Base-by-base conservation (phyloP, 2,329 filamentous ascomycete genomes). In the Periconia sp. region DNA sequence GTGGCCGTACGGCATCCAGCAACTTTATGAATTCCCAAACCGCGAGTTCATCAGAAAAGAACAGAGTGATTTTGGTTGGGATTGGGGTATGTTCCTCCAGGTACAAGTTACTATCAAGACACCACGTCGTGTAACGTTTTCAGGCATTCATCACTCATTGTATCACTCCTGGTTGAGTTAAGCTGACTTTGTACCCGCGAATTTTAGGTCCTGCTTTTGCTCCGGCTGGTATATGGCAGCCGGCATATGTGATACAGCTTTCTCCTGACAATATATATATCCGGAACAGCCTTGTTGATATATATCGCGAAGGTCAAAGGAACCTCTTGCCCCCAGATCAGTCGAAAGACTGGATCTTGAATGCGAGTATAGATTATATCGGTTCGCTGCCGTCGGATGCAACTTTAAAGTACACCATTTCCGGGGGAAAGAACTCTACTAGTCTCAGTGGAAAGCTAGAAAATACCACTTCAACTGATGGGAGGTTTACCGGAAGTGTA, bases 11-110 rank as follows among this genome's bases (percentile, higher is more conserved):
- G 73, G 70, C 9, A 75, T 84, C 3, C 74, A 84, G 57, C 68
- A 74, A 15, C 45, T 75, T 0, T 83, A 77, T 52, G 82, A 85
- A 56, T 83, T 82, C 46, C 65, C 74, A 0, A 81, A 84, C 53
- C 75, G 81, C 7, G 77, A 80, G 64, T 85, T 82, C 56, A 80
- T 86, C 35, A 77, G 84, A 30, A 86, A 87, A 62, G 80, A 86
- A 62, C 81, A 86, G 64, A 82, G 76, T 8, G 83, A 86, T 64
- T 86, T 86, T 65, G 85, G 85, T 1, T 87, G 84, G 85, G 58
- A 65, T 42, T 85, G 83, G 83, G 82, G n/a, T n/a, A n/a, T n/a
- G n/a, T n/a, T n/a, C n/a, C n/a, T n/a, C n/a, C n/a, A n/a, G n/a
- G n/a, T n/a, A n/a, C n/a, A n/a, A n/a, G n/a, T n/a, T n/a, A n/a